Base-by-base conservation (phyloP, 306 rosid species). In the Rosa persica region DNA sequence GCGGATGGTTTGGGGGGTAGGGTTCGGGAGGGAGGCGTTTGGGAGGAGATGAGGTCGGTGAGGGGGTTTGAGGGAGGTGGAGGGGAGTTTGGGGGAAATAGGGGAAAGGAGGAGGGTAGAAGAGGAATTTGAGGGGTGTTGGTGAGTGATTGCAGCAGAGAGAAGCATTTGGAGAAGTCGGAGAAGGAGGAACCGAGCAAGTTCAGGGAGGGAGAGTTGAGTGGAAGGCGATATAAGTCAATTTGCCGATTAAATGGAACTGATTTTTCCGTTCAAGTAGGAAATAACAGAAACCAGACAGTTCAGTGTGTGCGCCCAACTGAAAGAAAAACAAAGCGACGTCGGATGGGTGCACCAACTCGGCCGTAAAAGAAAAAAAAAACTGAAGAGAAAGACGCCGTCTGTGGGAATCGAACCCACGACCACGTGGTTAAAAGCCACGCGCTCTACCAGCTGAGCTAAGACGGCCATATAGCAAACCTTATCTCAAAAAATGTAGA, bases 81-180 rank as follows among this genome's bases (percentile, higher is more conserved):
- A 79, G 67, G 62, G 82, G 73, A 68, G 80, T 30, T 81, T 79
- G 84, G 34, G 67, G 25, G 79, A 72, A 76, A 38, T 70, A 67
- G 25, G 1, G 72, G 78, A 68, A 42, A 82, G 58, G 25, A 20
- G 57, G 38, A 74, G 77, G 72, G 72, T 5, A 48, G 73, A 65
- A 30, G 78, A 46, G 65, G 60, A 80, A 74, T 83, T 44, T 66
- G 79, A 72, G 36, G 72, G 68, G 83, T n/a, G 67, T 5, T 80
- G 83, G 47, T 79, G 85, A 55, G 82, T 4, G 49, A 57, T 74
- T 48, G 86, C 82, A 74, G 86, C 82, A 72, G 86, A 87, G 84
- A 88, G 73, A 46, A 85, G 85, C 96, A 88, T 90, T 79, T 62
- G 79, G 20, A 8, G 73, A 15, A 6, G 51, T 4, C 1, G 66